Evolutionary conservation across 129 eudicot genomes (phyloP).

Genomic region (Kitagawia praeruptora): DNA sequence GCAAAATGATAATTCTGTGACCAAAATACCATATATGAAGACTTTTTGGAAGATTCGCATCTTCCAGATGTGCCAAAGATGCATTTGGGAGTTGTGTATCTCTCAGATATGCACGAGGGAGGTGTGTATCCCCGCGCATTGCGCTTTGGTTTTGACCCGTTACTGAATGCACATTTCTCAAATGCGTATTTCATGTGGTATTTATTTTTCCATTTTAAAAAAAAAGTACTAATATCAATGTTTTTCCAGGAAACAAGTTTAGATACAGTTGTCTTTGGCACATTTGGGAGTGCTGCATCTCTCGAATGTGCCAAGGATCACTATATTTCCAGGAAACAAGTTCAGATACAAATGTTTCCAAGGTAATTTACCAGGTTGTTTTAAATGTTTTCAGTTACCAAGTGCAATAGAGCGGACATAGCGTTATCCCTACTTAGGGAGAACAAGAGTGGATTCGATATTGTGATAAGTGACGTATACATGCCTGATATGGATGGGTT

Average conservation of each 20-base stretch:
- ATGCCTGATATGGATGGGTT: slow-evolving; percentile 99
- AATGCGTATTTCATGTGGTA: not conserved
- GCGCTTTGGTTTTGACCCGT: not conserved
- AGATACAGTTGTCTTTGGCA: not conserved
- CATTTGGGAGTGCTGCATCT: not conserved
- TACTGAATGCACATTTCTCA: not conserved
- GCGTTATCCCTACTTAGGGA: slow-evolving; percentile 57
- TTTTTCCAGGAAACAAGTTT: not conserved
- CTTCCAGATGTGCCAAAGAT: not conserved
- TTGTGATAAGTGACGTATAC: slow-evolving; percentile 90
- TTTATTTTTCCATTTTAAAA: not conserved
- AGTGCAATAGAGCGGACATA: slow-evolving; percentile 63
- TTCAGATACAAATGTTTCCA: not conserved
- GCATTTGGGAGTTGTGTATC: not conserved
- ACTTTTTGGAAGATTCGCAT: not conserved
- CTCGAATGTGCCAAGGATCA: not conserved
- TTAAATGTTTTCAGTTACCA: slow-evolving; percentile 49
- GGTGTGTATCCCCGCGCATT: not conserved
- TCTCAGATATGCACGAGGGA: not conserved
- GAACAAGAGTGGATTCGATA: slow-evolving; percentile 62
- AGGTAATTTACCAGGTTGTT: not conserved
- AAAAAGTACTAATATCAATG: not conserved
- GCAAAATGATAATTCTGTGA: not conserved
- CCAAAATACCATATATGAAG: not conserved
- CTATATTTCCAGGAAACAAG: not conserved